Evolutionary conservation across 331 rosid genomes (phyloP), one percentile per base, ranked within the genome.

Genomic region (Quercus lobata): DNA sequence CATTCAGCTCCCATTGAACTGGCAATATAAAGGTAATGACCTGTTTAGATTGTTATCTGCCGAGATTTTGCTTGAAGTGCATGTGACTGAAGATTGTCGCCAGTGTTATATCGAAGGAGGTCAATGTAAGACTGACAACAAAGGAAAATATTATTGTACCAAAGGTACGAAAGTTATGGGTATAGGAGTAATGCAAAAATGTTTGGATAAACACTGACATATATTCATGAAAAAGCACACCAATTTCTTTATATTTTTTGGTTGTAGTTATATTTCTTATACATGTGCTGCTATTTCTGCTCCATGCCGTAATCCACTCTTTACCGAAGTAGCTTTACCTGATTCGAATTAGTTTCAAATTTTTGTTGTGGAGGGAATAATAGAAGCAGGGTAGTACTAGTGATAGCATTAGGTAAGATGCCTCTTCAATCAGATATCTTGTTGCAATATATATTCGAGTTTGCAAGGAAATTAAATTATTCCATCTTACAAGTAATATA

Each of bases 61-160:
- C 22, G 4, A 0, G 0, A 30, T 72, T 25, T 0, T 0, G 0
- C 18, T 57, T 69, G 1, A 0, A 2, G 49, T 87, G 16, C 0
- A 0, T 14, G 1, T 72, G 29, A 18, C 37, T 5, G 0, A 27
- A 0, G 60, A 24, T 5, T 91, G 91, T 30, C 0, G 0, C 0
- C 0, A 3, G 0, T 89, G 93, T 72, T 0, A 0, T 0, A 1
- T 0, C 2, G 5, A 1, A 1, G 16, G 55, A 6, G 80, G 85
- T 9, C 75, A 10, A 46, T 86, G 91, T 65, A 53, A 7, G 53
- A 24, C 14, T 66, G 58, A 77, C 69, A n/a, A 0, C 35, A 29
- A 74, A 1, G 62, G 78, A 49, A 29, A 70, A 0, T n/a, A 46
- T 27, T 0, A 10, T 0, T 77, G 84, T 22, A 6, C 1, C n/a